Evolutionary conservation across 495 filamentous ascomycete species (phyloP).

Genomic region (Neurospora tetraspora): DNA sequence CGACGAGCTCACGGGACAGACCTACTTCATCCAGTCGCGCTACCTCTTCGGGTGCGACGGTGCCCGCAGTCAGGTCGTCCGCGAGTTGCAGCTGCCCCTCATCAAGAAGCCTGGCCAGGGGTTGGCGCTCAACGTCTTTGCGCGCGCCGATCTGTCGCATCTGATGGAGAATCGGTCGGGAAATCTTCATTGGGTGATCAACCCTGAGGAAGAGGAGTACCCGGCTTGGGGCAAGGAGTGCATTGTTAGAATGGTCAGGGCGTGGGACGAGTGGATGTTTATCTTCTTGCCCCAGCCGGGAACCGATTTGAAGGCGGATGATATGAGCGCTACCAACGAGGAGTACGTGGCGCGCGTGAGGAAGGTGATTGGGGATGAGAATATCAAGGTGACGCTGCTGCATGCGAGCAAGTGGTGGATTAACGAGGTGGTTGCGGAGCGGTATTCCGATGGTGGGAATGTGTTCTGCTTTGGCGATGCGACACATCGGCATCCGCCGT

Average conservation of each 20-base stretch:
- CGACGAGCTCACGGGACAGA: conserved; percentile 31
- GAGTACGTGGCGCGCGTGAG: conserved; percentile 30
- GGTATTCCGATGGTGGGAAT: conserved; percentile 28
- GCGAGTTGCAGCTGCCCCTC: conserved; percentile 38
- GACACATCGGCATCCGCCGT: conserved; percentile 37
- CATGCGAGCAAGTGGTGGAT: conserved; percentile 33
- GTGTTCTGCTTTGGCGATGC: conserved; percentile 40
- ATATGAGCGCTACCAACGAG: conserved; percentile 23
- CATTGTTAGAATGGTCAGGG: conserved; percentile 31
- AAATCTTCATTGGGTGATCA: conserved; percentile 46
- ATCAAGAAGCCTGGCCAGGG: conserved; percentile 43
- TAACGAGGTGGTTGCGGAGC: conserved; percentile 32
- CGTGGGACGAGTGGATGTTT: conserved; percentile 39
- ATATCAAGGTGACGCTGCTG: conserved; percentile 23
- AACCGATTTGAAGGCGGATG: conserved; percentile 18
- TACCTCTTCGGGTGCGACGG: conserved; percentile 53
- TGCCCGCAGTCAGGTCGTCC: conserved; percentile 40
- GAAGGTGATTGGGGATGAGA: conserved; percentile 43
- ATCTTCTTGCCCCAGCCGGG: conserved; percentile 29
- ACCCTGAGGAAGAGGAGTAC: conserved; percentile 20
- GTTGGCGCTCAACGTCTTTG: conserved; percentile 42
- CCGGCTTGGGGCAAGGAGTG: conserved; percentile 28
- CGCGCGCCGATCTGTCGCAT: conserved; percentile 43
- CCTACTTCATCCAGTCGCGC: conserved; percentile 38
- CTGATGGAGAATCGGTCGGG: conserved; percentile 38